Conservation (phyloP, 2,329 filamentous ascomycete species). For the Leptosphaerulina australis region DNA sequence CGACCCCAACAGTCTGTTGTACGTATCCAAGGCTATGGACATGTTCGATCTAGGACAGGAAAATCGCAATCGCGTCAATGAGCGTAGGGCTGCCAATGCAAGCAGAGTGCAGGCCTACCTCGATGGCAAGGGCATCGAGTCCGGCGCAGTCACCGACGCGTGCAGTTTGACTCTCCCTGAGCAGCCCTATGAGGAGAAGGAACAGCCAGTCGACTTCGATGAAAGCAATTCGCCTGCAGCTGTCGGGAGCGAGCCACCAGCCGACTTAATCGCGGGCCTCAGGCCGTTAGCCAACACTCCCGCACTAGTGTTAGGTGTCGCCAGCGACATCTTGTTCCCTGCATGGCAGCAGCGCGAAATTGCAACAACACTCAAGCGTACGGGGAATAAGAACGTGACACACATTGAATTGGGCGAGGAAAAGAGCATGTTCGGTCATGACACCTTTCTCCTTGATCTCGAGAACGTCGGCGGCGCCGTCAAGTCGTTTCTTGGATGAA, state of each 20-base stretch:
- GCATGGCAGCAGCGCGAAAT: slow-evolving; percentile 98
- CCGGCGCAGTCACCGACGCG: slow-evolving; percentile 48
- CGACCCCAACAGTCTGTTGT: slow-evolving; percentile 92
- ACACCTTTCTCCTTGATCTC: slow-evolving; percentile 92
- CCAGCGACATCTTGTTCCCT: slow-evolving; percentile 94
- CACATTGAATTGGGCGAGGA: slow-evolving; percentile 94
- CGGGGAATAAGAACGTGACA: slow-evolving; percentile 80
- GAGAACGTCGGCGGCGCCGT: slow-evolving; percentile 89
- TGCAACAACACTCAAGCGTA: slow-evolving; percentile 76
- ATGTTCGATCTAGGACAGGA: slow-evolving; percentile 85
- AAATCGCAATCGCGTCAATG: slow-evolving; percentile 68
- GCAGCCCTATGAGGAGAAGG: slow-evolving; percentile 84
- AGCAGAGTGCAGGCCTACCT: slow-evolving; percentile 60
- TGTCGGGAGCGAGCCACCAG: slow-evolving; percentile 64
- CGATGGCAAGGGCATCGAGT: slow-evolving; percentile 36
- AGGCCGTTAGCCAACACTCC: slow-evolving; percentile 74
- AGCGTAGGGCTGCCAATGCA: slow-evolving; percentile 67
- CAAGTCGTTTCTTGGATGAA: slow-evolving; percentile 73
- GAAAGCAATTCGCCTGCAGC: slow-evolving; percentile 39
- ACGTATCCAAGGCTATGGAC: slow-evolving; percentile 99
- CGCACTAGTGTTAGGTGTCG: slow-evolving; percentile 88
- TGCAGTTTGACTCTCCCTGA: slow-evolving; percentile 86
- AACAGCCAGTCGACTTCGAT: slow-evolving; percentile 51
- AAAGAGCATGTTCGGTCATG: slow-evolving; percentile 92
- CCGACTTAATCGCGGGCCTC: slow-evolving; percentile 80